A percentile compares a stretch with the other conserved stretches of the same genome.
Conservation (phyloP, 371 early-diverging fungal species). For the Rhizopus arrhizus region DNA sequence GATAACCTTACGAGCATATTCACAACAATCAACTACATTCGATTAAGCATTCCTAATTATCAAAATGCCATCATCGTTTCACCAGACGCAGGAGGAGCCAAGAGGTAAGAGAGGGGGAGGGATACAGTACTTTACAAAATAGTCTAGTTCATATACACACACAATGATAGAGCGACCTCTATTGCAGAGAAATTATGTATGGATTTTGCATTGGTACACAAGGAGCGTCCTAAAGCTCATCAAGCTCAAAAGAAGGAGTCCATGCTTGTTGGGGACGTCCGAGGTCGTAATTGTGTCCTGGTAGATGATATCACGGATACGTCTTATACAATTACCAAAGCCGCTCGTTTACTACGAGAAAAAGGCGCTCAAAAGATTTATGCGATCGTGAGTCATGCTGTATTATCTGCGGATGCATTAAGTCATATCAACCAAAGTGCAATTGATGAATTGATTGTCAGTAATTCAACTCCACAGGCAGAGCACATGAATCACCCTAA, state of each 20-base stretch:
- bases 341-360: slow-evolving; percentile 82
- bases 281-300: slow-evolving; percentile 77
- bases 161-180: slow-evolving; percentile 66
- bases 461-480: slow-evolving; percentile 90
- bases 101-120: slow-evolving; percentile 59
- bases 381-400: slow-evolving; percentile 90
- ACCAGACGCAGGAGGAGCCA: slow-evolving; percentile 98
- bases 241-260: slow-evolving; percentile 64
- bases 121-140: background rate
- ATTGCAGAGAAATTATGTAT: slow-evolving; percentile 84
- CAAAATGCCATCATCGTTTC: slow-evolving; percentile 89
- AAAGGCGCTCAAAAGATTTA: slow-evolving; percentile 88
- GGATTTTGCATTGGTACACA: slow-evolving; percentile 91
- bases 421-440: slow-evolving; percentile 74
- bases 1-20: slow-evolving; percentile 95
- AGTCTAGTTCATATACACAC: background rate
- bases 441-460: slow-evolving; percentile 81
- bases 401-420: slow-evolving; percentile 86
- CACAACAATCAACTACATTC: slow-evolving; percentile 85
- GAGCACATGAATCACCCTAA: slow-evolving; percentile 73
- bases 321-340: slow-evolving; percentile 85
- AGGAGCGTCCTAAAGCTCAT: slow-evolving; percentile 67
- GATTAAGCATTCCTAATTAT: slow-evolving; percentile 79
- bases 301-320: slow-evolving; percentile 98
- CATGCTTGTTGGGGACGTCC: slow-evolving; percentile 94